Evolutionary conservation across 2,329 filamentous ascomycete species (phyloP).

Genomic region (Metarhizium humberi): DNA sequence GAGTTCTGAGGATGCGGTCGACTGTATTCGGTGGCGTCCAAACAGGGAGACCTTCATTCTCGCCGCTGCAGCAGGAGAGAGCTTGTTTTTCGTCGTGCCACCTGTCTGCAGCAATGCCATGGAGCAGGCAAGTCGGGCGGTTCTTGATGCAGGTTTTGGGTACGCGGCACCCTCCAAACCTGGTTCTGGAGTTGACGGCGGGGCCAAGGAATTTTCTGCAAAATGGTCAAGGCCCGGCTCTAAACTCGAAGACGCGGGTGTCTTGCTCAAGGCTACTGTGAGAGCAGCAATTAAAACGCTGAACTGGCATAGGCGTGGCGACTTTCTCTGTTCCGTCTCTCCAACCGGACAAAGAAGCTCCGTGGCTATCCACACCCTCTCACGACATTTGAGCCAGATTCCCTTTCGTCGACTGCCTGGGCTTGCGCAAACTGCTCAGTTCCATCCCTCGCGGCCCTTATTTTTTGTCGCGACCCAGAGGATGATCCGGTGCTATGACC

Average conservation of each 20-base stretch:
- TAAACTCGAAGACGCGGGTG: slow-evolving; percentile 65
- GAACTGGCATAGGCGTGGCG: slow-evolving; percentile 87
- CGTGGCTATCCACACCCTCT: slow-evolving; percentile 89
- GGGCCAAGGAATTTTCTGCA: slow-evolving; percentile 65
- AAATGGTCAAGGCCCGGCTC: slow-evolving; percentile 75
- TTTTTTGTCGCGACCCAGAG: slow-evolving; percentile 96
- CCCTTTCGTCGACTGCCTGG: slow-evolving; percentile 76
- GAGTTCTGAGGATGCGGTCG: slow-evolving; percentile 69
- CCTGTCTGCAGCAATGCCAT: slow-evolving; percentile 62
- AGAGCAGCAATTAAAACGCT: slow-evolving; percentile 76
- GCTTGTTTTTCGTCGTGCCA: slow-evolving; percentile 76
- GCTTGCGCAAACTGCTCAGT: slow-evolving; percentile 77
- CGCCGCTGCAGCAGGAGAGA: slow-evolving; percentile 75
- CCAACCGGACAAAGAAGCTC: slow-evolving; percentile 69
- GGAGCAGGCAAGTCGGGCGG: slow-evolving; percentile 63
- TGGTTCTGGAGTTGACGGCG: slow-evolving; percentile 31
- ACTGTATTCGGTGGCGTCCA: slow-evolving; percentile 84
- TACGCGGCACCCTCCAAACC: slow-evolving; percentile 62
- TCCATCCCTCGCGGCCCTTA: slow-evolving; percentile 86
- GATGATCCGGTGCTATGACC: slow-evolving; percentile 86
- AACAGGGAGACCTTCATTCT: slow-evolving; percentile 72
- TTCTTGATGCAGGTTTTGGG: slow-evolving; percentile 86
- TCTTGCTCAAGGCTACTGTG: slow-evolving; percentile 73
- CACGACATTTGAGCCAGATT: slow-evolving; percentile 88
- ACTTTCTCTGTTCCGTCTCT: slow-evolving; percentile 89